Base-by-base conservation (phyloP, 768 basidiomycete species). In the Clitopilus hobsonii region DNA sequence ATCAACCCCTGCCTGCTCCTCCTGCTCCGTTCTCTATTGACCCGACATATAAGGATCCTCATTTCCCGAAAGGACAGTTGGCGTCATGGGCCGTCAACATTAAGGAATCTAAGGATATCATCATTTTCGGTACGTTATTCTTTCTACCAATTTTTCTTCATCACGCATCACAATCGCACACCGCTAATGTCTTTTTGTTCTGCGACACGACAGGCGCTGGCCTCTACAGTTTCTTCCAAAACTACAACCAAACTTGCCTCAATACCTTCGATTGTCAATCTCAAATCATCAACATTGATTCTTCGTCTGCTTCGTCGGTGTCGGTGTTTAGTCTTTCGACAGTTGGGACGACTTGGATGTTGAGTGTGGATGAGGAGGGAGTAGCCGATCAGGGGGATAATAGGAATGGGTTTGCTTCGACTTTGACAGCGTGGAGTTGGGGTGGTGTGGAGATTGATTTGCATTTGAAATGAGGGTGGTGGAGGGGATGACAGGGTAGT, bases 221-320 rank as follows among this genome's bases (percentile, higher is more conserved):
- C 0, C 68, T 84, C 13, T 89, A 89, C 68, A 85, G 82, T 66
- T 89, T 89, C 74, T 89, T 82, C 76, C 63, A 70, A 77, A 80
- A 79, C 64, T 89, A 83, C 65, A 61, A 47, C 24, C 74, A 82
- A 65, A 63, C 69, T 2, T 88, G 87, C 61, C 22, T 81, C 32
- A 54, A 59, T 20, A 67, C 67, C 3, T 63, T 60, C 27, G 73
- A 62, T 29, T 90, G 88, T 66, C 87, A 90, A 63, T 61, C 62
- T 5, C 82, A 86, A 57, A 76, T 84, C 51, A 53, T 79, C 57
- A 76, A 81, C 60, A 66, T 88, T 51, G 81, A 82, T 62, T n/a
- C n/a, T n/a, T n/a, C n/a, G n/a, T 65, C 67, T 4, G 58, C 61
- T 10, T 86, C 85, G 16, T 64, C 68, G 0, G 65, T 86, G 49